Evolutionary conservation across 2,329 filamentous ascomycete species (phyloP), one percentile per base, ranked within the genome.

Genomic region (Aspergillus fumigatiaffinis): DNA sequence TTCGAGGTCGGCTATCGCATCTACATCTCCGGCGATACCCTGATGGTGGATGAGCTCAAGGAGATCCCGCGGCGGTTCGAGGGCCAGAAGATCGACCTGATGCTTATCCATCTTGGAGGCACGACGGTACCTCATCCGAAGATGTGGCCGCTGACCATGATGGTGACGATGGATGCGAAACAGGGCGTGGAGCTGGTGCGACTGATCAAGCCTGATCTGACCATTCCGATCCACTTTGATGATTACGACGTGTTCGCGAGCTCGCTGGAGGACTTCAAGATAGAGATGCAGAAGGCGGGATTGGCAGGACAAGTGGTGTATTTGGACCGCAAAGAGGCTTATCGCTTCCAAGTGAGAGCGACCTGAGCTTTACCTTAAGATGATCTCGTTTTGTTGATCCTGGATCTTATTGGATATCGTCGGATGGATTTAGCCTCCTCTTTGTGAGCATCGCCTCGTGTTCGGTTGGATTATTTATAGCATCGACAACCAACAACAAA

Each of bases 141-240:
- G 4, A 64, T 85, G 68, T 84, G 84, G 48, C 70, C 88, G 58
- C 57, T 88, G 25, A 87, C 88, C 80, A 80, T 88, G 6, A 88
- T 88, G 85, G 83, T 88, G 2, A 88, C 85, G 0, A 89, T 89
- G 85, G 85, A 88, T 68, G 85, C 81, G 23, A 77, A 80, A 65
- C 83, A 87, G 69, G 85, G 85, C 0, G 62, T 88, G 28, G 73
- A 86, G 71, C 68, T 89, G 60, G 81, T 89, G 68, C 73, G 77
- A 62, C 62, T 88, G 56, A 80, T 89, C 32, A 73, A 84, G 29
- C 83, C 85, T 20, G 82, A 86, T 25, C 55, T 87, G 51, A 87
- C 84, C 5, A 83, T 89, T 48, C 85, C 85, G 3, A 81, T 87
- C 41, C 84, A 87, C 66, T 87, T 79, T 65, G 84, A 87, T 67